Base-by-base conservation (phyloP, 257 asterid species). In the Plectranthus barbatus region DNA sequence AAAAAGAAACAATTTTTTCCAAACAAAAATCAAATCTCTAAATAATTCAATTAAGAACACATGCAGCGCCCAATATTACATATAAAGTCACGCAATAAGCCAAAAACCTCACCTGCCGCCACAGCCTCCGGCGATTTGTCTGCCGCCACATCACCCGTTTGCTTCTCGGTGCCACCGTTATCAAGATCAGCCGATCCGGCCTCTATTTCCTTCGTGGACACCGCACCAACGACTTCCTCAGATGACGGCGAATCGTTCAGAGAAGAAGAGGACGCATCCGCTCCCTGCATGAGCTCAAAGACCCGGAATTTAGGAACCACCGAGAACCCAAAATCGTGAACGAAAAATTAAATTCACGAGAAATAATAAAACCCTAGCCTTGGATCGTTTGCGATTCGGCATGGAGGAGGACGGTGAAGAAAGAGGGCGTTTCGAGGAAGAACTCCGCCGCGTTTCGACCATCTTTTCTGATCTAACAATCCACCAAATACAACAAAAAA, bases 391-490 rank as follows among this genome's bases (percentile, higher is more conserved):
- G 40, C 89, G 88, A 64, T 57, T 78, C 17, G 93, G 87, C 44
- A 60, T 42, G 44, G 97, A 74, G 48, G 95, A 80, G 0, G 96
- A 76, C 5, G 96, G 76, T 46, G 97, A 80, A 53, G 89, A 60
- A 9, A 81, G 84, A 18, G 92, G 77, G 46, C 96, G 95, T 69
- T 92, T 92, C 2, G 98, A 83, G 40, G 97, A 74, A 13, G 98
- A 81, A 50, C 95, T 73, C 62, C 98, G 81, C 71, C 96, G 84
- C 60, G 96, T 92, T 73, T 89, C 96, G 29, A 91, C 98, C 98
- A 91, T 91, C 50, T 66, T 65, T 49, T 69, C 66, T 56, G 66
- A 65, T 69, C 80, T 65, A 62, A 19, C 59, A 42, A 67, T 56
- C 51, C 9, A 31, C 42, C 44, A 37, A 29, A 21, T 20, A 19